Percentiles rank a stretch among this genome's conserved stretches.
Conservation (phyloP, 179 eudicot genomes). For the Carnegiea gigantea region DNA sequence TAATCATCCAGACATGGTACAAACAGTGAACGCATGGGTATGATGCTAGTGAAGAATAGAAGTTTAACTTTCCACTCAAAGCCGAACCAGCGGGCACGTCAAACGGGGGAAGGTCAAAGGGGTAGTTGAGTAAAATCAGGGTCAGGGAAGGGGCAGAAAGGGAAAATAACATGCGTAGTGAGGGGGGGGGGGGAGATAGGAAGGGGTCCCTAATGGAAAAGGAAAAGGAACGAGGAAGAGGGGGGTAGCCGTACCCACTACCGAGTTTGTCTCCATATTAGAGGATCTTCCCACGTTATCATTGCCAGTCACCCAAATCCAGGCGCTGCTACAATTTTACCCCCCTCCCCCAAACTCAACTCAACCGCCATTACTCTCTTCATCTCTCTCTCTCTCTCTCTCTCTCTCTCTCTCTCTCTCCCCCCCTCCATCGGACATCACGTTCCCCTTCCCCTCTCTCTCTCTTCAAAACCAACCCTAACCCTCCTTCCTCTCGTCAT, state of each 20-base stretch:
- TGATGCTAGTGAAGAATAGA: too few relatives aligned
- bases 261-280: conserved; percentile 56
- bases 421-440: neutral
- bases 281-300: conserved; percentile 85
- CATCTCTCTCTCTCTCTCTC: neutral
- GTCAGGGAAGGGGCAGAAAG: conserved; percentile 19
- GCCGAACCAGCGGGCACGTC: too few relatives aligned
- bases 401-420: neutral
- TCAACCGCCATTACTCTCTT: conserved; percentile 11
- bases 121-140: neutral
- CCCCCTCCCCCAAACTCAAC: neutral
- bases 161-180: neutral
- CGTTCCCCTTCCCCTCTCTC: neutral
- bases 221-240: conserved; percentile 25
- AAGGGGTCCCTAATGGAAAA: conserved; percentile 30
- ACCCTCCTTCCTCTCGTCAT: neutral
- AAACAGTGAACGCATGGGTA: too few relatives aligned
- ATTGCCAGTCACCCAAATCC: conserved; percentile 30
- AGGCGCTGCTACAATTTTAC: neutral
- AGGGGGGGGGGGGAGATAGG: neutral
- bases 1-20: too few relatives aligned
- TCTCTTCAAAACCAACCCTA: conserved; percentile 22
- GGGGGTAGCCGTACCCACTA: neutral
- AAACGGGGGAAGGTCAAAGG: neutral
- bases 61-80: too few relatives aligned